Conservation (phyloP, 768 basidiomycete genomes). For the Roridomyces roridus region DNA sequence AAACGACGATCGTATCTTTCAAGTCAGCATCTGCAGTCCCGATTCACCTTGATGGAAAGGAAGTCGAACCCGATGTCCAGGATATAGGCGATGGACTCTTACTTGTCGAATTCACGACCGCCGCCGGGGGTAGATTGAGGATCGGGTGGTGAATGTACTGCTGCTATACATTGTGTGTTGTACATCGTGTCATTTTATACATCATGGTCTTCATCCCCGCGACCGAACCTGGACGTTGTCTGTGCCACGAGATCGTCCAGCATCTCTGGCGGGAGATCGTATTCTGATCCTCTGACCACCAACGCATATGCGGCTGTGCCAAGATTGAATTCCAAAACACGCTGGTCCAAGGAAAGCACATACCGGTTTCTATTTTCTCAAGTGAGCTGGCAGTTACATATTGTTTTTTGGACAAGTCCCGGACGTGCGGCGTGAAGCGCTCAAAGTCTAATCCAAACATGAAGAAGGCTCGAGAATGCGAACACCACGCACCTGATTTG, state of each 20-base stretch:
- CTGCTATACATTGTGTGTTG: neutral
- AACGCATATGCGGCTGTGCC: slow-evolving; percentile 73
- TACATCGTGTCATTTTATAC: neutral
- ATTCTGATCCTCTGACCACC: slow-evolving; percentile 74
- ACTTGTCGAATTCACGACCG: slow-evolving; percentile 30
- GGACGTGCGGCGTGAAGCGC: slow-evolving; percentile 69
- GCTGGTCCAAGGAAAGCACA: slow-evolving; percentile 22
- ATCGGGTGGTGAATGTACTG: slow-evolving; percentile 33
- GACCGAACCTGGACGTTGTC: slow-evolving; percentile 43
- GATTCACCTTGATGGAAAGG: slow-evolving; percentile 35
- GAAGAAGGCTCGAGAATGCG: slow-evolving; percentile 1
- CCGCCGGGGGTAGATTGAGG: slow-evolving; percentile 29
- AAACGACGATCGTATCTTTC: slow-evolving; percentile 12
- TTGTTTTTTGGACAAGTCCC: slow-evolving; percentile 87
- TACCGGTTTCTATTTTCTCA: slow-evolving; percentile 94
- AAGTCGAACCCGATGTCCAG: slow-evolving; percentile 25
- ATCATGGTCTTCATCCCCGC: neutral
- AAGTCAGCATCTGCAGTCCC: slow-evolving; percentile 12
- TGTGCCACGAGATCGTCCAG: slow-evolving; percentile 72
- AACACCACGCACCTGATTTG: slow-evolving; percentile 57
- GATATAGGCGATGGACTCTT: slow-evolving; percentile 21
- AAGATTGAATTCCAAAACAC: slow-evolving; percentile 10
- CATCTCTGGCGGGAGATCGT: slow-evolving; percentile 69
- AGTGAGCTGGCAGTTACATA: slow-evolving; percentile 85
- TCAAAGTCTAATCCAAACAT: slow-evolving; percentile 69